Conservation (phyloP, 148 eudicot genomes). For the Hydrangea macrophylla region DNA sequence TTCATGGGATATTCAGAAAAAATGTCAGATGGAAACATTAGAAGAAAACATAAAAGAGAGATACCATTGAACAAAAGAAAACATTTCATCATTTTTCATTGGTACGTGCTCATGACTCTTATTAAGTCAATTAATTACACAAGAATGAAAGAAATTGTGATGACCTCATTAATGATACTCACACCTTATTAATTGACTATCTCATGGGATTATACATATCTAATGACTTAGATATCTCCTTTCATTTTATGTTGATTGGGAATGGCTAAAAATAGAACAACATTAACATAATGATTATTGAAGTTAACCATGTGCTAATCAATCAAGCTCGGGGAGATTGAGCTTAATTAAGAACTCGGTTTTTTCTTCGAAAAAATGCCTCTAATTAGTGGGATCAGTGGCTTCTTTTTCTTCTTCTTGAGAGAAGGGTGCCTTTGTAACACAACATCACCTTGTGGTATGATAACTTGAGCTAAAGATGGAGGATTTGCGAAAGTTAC, state of each 20-base stretch:
- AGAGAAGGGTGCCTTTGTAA: conserved; percentile 74
- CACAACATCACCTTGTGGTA: conserved; percentile 31
- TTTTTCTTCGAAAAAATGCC: conserved; percentile 63
- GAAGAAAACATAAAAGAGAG: no score
- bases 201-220: neutral
- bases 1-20: no score
- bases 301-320: neutral
- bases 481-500: conserved; percentile 71
- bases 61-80: neutral
- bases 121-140: no score
- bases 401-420: conserved; percentile 66
- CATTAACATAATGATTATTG: neutral
- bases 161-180: no score
- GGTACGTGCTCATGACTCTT: no score
- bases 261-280: neutral
- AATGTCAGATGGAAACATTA: no score
- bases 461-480: conserved; percentile 36
- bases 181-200: neutral
- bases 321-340: neutral
- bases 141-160: no score
- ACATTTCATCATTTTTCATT: neutral
- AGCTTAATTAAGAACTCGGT: conserved; percentile 29
- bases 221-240: no score
- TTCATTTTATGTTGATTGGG: no score
- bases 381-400: conserved; percentile 60